Evolutionary conservation across 2,329 filamentous ascomycete species (phyloP).

Genomic region (Cordyceps pruinosa): DNA sequence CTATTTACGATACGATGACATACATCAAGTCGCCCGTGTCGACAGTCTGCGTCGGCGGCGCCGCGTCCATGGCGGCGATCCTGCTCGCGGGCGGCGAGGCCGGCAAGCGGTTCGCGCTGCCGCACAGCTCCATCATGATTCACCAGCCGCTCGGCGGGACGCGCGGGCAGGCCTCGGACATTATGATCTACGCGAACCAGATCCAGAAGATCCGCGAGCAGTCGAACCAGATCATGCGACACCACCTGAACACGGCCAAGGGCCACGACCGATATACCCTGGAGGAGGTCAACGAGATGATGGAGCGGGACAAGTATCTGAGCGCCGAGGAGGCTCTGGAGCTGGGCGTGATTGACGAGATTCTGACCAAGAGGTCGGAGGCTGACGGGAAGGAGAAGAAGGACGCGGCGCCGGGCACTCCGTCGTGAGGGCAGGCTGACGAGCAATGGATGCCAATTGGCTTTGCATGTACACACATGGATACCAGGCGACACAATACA

Average conservation of each 20-base stretch:
- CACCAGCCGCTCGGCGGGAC: conserved; percentile 84
- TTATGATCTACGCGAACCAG: conserved; percentile 95
- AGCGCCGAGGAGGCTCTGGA: conserved; percentile 81
- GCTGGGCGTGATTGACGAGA: conserved; percentile 86
- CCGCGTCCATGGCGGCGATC: conserved; percentile 89
- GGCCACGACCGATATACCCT: conserved; percentile 69
- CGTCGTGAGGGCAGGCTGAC: not conserved
- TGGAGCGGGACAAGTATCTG: conserved; percentile 96
- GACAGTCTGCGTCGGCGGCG: conserved; percentile 91
- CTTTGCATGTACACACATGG: not conserved
- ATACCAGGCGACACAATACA: not conserved
- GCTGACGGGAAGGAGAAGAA: conserved; percentile 20
- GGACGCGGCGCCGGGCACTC: conserved; percentile 11
- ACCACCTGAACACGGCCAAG: conserved; percentile 73
- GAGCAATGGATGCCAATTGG: not conserved
- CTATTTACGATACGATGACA: conserved; percentile 98
- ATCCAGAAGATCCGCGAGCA: conserved; percentile 80
- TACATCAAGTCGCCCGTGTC: conserved; percentile 91
- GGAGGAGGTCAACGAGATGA: conserved; percentile 83
- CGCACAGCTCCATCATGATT: conserved; percentile 94
- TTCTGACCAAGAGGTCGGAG: conserved; percentile 59
- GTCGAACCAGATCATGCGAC: conserved; percentile 83
- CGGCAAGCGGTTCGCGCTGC: conserved; percentile 80
- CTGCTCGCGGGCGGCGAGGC: conserved; percentile 79
- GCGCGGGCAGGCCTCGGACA: conserved; percentile 64